Percentiles rank a stretch among this genome's conserved stretches.
Conservation (phyloP, 257 asterid species). For the Cynanchum wilfordii region DNA sequence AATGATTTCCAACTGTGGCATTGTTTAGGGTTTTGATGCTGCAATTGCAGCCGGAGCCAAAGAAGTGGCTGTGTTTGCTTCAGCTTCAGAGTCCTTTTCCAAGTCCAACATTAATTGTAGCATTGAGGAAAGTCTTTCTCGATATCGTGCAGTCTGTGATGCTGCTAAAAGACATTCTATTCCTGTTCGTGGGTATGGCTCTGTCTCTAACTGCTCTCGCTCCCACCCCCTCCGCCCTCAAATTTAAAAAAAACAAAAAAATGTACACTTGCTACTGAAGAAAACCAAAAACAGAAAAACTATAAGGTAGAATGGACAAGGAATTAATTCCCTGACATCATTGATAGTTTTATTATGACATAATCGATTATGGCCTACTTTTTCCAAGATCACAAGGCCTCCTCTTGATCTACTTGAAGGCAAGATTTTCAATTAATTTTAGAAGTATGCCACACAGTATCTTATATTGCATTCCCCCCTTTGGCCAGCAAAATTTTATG, state of each 20-base stretch:
- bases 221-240: background rate
- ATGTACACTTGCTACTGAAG: background rate
- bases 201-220: slow-evolving; percentile 2
- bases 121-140: slow-evolving; percentile 82
- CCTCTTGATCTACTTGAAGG: background rate
- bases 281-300: background rate
- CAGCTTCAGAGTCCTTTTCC: slow-evolving; percentile 97
- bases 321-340: background rate
- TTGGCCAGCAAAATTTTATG: background rate
- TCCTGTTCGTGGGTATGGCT: slow-evolving; percentile 83
- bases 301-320: background rate
- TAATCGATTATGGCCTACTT: background rate
- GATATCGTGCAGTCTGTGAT: slow-evolving; percentile 65
- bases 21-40: slow-evolving; percentile 74
- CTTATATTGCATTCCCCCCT: background rate
- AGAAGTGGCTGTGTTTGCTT: slow-evolving; percentile 88
- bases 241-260: background rate
- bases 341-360: background rate
- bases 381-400: background rate
- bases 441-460: background rate
- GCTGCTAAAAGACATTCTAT: slow-evolving; percentile 79
- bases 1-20: slow-evolving; percentile 3
- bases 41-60: slow-evolving; percentile 95
- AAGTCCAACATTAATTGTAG: slow-evolving; percentile 86
- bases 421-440: background rate